phyloP scores from a whole-genome alignment of 2,329 filamentous ascomycete species.

The Graphilbum fragrans region DNA sequence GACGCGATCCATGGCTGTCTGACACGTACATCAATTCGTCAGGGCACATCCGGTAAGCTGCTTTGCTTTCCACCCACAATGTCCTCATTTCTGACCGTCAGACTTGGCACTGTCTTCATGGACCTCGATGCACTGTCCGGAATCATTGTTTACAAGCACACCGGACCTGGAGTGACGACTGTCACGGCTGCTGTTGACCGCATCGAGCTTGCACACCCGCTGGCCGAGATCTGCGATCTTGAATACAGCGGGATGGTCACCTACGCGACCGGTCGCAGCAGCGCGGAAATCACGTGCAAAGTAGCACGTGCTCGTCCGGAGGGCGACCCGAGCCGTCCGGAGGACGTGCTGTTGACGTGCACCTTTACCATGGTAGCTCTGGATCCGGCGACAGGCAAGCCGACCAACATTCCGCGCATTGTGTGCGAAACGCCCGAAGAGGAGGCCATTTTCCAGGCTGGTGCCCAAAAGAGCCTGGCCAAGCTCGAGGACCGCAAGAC shows the following conservation, averaged over 20 bases:
- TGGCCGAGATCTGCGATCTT: constrained; percentile 68
- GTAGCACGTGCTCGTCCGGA: constrained; percentile 54
- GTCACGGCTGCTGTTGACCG: constrained; percentile 38
- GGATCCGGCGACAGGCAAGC: constrained; percentile 54
- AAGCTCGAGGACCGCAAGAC: constrained; percentile 40
- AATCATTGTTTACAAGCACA: constrained; percentile 60
- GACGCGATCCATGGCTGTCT: constrained; percentile 62
- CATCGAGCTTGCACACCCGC: constrained; percentile 50
- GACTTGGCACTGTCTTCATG: constrained; percentile 65
- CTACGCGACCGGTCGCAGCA: constrained; percentile 61
- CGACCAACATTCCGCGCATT: constrained; percentile 44
- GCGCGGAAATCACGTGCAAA: constrained; percentile 62
- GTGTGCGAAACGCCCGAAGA: constrained; percentile 51
- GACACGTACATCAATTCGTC: constrained; percentile 69
- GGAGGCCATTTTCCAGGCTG: constrained; percentile 40
- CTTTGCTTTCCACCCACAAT: neutral
- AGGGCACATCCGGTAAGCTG: constrained; percentile 51
- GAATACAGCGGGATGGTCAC: constrained; percentile 52
- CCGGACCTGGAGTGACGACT: constrained; percentile 40
- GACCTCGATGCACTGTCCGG: constrained; percentile 69
- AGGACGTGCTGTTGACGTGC: constrained; percentile 32
- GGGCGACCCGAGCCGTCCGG: constrained; percentile 36
- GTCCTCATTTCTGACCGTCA: constrained; percentile 11
- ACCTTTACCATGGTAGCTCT: constrained; percentile 68
- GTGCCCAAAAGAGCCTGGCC: constrained; percentile 21